Evolutionary conservation across 306 rosid genomes (phyloP).

Genomic region (Castanea crenata): DNA sequence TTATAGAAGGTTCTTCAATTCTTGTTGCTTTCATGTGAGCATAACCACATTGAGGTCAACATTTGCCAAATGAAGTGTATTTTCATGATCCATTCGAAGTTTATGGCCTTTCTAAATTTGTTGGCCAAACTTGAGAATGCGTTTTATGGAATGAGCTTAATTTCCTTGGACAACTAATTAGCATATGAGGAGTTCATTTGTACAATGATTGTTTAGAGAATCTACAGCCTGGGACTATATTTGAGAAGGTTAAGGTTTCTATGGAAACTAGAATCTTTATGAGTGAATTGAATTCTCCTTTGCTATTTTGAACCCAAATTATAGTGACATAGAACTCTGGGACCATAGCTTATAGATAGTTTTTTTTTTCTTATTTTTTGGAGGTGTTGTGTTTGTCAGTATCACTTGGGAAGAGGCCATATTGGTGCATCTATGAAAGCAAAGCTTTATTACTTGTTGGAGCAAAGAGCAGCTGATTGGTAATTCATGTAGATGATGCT

Average conservation of each 20-base stretch:
- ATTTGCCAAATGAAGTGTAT: neutral
- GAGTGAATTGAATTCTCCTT: neutral
- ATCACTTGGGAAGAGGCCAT: constrained; percentile 94
- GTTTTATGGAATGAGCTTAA: neutral
- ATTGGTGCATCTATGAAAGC: constrained; percentile 78
- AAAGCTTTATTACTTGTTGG: constrained; percentile 71
- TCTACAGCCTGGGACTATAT: constrained; percentile 3
- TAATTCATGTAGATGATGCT: constrained; percentile 27
- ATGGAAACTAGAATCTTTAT: neutral
- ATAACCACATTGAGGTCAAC: neutral
- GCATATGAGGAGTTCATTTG: neutral
- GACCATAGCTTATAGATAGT: neutral
- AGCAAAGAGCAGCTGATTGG: constrained; percentile 83
- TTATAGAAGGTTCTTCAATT: neutral
- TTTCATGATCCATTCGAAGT: neutral
- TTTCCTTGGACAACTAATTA: constrained; percentile 1
- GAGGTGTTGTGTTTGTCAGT: constrained; percentile 41
- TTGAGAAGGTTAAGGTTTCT: neutral
- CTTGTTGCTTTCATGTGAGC: neutral
- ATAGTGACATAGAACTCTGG: neutral
- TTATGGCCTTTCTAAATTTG: constrained; percentile 5
- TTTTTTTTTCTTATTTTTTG: neutral
- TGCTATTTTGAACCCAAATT: neutral
- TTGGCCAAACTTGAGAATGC: neutral
- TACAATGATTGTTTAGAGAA: neutral